A percentile compares a stretch with the other conserved stretches of the same genome.
phyloP scores from a whole-genome alignment of 2,329 filamentous ascomycete species.

The Cladophialophora bantiana region DNA sequence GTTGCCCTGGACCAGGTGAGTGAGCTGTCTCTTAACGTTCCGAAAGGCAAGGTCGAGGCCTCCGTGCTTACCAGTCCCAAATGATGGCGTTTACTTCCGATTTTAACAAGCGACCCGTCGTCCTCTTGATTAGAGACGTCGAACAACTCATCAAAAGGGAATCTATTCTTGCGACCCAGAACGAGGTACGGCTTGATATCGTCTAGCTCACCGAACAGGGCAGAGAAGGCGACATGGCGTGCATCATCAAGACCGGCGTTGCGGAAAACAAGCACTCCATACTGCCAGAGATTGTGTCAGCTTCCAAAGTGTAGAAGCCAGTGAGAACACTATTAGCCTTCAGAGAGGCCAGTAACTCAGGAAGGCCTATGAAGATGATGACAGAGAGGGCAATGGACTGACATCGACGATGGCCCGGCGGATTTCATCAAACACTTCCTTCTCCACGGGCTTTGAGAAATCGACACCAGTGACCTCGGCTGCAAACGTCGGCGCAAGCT shows the following conservation, averaged over 20 bases:
- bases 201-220: slow-evolving; percentile 62
- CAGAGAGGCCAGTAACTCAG: not conserved
- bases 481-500: slow-evolving; percentile 49
- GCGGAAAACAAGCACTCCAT: slow-evolving; percentile 62
- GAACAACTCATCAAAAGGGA: slow-evolving; percentile 61
- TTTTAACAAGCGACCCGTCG: slow-evolving; percentile 54
- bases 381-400: not conserved
- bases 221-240: slow-evolving; percentile 59
- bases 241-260: slow-evolving; percentile 59
- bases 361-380: not conserved
- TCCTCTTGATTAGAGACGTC: slow-evolving; percentile 64
- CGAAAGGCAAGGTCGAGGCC: not conserved
- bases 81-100: slow-evolving; percentile 51
- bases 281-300: slow-evolving; percentile 46
- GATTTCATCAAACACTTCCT: slow-evolving; percentile 48
- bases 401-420: slow-evolving; percentile 48
- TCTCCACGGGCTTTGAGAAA: slow-evolving; percentile 45
- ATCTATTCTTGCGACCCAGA: slow-evolving; percentile 56
- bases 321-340: not conserved
- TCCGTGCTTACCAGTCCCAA: slow-evolving; percentile 48
- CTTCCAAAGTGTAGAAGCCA: too few species aligned
- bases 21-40: not conserved
- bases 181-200: slow-evolving; percentile 60
- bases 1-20: slow-evolving; percentile 50
- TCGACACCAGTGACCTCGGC: slow-evolving; percentile 50